These are phyloP conservation scores for Pyrenula massariospora DNA, from an alignment of 495 filamentous ascomycete genomes.

Conservation along the genomic window DNA sequence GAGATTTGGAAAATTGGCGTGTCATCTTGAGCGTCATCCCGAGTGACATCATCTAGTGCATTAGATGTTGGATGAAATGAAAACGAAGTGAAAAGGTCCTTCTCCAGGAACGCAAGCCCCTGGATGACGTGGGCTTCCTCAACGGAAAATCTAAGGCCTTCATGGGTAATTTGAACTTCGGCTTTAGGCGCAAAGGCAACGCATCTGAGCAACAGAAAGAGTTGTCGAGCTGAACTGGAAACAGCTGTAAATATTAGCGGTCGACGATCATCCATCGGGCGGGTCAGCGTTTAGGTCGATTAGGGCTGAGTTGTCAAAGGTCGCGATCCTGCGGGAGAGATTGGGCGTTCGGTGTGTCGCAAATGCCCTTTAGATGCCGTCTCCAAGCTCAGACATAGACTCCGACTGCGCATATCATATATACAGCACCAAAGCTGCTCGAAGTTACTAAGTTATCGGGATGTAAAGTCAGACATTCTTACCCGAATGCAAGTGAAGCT, in stretches of 20 bases:
- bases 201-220: constrained; percentile 82
- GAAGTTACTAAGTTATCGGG: constrained; percentile 6
- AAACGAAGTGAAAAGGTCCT: constrained; percentile 77
- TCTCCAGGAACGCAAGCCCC: constrained; percentile 75
- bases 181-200: constrained; percentile 72
- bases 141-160: constrained; percentile 75
- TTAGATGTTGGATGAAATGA: constrained; percentile 37
- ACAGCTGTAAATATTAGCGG: constrained; percentile 66
- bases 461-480: constrained; percentile 16
- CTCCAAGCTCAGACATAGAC: constrained; percentile 73
- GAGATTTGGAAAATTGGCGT: constrained; percentile 64
- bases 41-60: constrained; percentile 17
- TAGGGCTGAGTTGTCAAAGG: constrained; percentile 4
- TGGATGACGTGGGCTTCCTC: constrained; percentile 81
- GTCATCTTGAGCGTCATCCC: constrained; percentile 19
- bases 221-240: constrained; percentile 73
- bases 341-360: background rate
- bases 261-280: constrained; percentile 15
- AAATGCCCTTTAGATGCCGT: no score
- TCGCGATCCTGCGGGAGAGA: constrained; percentile 7
- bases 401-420: constrained; percentile 96
- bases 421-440: constrained; percentile 80
- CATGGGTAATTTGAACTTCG: constrained; percentile 69
- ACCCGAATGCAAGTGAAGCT: constrained; percentile 84
- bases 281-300: constrained; percentile 4